Evolutionary conservation across 1,284 basidiomycete species (phyloP).

Genomic region (Pyrrhoderma lamaoense): DNA sequence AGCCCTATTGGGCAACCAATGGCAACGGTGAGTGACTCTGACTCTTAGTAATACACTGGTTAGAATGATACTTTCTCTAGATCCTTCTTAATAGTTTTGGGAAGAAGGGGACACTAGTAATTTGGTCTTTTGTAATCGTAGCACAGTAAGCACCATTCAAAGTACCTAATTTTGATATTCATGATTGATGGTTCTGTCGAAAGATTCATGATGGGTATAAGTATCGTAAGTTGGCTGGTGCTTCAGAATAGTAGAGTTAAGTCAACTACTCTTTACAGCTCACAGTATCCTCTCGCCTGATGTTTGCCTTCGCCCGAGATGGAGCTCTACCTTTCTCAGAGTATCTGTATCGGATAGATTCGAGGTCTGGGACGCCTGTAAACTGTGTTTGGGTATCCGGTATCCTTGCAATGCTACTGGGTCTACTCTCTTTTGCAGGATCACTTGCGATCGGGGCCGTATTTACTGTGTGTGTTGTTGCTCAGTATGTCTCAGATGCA

Average conservation of each 20-base stretch:
- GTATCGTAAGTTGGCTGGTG: constrained; percentile 23
- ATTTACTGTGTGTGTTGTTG: constrained; percentile 25
- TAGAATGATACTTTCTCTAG: constrained; percentile 13
- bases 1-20: constrained; percentile 36
- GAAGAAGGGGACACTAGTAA: constrained; percentile 22
- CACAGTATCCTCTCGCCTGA: constrained; percentile 33
- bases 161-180: no score
- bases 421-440: constrained; percentile 28
- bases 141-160: constrained; percentile 16
- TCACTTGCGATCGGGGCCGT: constrained; percentile 28
- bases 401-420: constrained; percentile 22
- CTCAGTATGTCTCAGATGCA: constrained; percentile 22
- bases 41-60: not conserved
- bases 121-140: constrained; percentile 25
- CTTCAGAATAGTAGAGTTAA: not conserved
- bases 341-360: constrained; percentile 31
- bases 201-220: constrained; percentile 29
- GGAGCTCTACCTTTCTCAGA: constrained; percentile 38
- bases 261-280: constrained; percentile 11
- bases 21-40: constrained; percentile 21
- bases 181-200: no score
- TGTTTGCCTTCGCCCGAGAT: constrained; percentile 40
- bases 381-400: constrained; percentile 27
- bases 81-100: constrained; percentile 27
- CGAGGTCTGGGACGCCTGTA: constrained; percentile 24